Percentiles rank a stretch among this genome's conserved stretches.
These are phyloP conservation scores for Cladophialophora exuberans DNA, from an alignment of 2,329 filamentous ascomycete species.

Conservation along the genomic window DNA sequence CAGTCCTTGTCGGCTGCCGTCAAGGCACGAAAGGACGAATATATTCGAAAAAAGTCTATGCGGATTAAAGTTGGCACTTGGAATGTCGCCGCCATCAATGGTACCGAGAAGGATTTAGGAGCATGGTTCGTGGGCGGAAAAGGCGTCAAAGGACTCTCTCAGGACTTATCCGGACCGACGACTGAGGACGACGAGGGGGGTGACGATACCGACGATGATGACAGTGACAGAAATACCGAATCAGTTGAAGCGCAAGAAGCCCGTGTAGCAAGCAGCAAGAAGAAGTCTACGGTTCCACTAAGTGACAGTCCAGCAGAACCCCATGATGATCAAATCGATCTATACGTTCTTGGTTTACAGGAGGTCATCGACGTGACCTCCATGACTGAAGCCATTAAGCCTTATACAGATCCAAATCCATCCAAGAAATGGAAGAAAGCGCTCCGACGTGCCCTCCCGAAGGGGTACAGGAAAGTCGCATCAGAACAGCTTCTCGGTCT, in stretches of 20 bases:
- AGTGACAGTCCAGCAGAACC: slow-evolving; percentile 53
- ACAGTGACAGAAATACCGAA: slow-evolving; percentile 39
- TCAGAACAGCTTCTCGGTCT: slow-evolving; percentile 87
- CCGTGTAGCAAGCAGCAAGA: slow-evolving; percentile 46
- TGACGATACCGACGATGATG: slow-evolving; percentile 29
- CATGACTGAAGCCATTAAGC: slow-evolving; percentile 75
- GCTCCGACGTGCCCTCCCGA: slow-evolving; percentile 72
- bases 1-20: slow-evolving; percentile 61
- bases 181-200: slow-evolving; percentile 29
- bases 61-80: slow-evolving; percentile 90
- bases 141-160: slow-evolving; percentile 71
- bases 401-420: slow-evolving; percentile 72
- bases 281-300: slow-evolving; percentile 48
- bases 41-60: slow-evolving; percentile 72
- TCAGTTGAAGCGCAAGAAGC: slow-evolving; percentile 53
- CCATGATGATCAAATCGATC: slow-evolving; percentile 69
- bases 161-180: slow-evolving; percentile 61
- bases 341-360: slow-evolving; percentile 89
- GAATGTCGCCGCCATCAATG: slow-evolving; percentile 87
- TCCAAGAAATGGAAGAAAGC: slow-evolving; percentile 80
- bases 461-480: slow-evolving; percentile 74
- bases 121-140: slow-evolving; percentile 84
- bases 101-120: slow-evolving; percentile 83
- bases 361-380: slow-evolving; percentile 87
- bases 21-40: slow-evolving; percentile 75